Base-by-base conservation (phyloP, 2,329 filamentous ascomycete species). In the Thelonectria discophora region DNA sequence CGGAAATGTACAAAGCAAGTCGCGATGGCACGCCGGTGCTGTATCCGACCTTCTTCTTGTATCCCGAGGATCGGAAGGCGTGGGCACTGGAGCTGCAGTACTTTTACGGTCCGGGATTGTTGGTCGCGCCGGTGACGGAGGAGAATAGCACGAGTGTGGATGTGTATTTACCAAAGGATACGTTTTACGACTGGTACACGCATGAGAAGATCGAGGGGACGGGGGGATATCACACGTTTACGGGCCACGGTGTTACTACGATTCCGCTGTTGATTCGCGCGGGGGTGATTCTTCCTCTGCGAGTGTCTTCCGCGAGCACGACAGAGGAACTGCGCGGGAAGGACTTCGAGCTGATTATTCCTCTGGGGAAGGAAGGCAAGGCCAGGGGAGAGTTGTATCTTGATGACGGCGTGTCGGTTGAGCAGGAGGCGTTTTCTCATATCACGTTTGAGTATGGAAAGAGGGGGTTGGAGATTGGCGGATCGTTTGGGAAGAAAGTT, bases 371-470 rank as follows among this genome's bases (percentile, higher is more conserved):
- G 1, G 79, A 89, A 53, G 90, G 89, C 3, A 85, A 78, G 7
- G 92, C 92, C 0, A 75, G 72, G 1, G 92, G 92, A 0, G 80
- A 82, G 53, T 79, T 95, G 58, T 95, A 94, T 73, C 78, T 95
- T 5, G 92, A 95, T 67, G 92, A 96, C 63, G 92, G 92, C 9
- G 87, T 88, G 60, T 88, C 84, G 24, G 69, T 94, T 51, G 78
- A 85, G 60, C 90, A 91, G 75, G 64, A 77, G 11, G 10, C 74
- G 69, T n/a, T 86, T 82, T 7, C 78, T 83, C 58, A 68, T 57
- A 81, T 93, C 54, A 75, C 78, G 13, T 91, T 94, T 67, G 68
- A 73, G 9, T 94, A 87, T 72, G 77, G 81, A 47, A 73, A 81
- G 3, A 84, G 84, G 34, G 76, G 77, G 58, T 80, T 91, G 21